Evolutionary conservation across 768 basidiomycete genomes (phyloP), one percentile per base, ranked within the genome.

Genomic region (Mycena galopus): DNA sequence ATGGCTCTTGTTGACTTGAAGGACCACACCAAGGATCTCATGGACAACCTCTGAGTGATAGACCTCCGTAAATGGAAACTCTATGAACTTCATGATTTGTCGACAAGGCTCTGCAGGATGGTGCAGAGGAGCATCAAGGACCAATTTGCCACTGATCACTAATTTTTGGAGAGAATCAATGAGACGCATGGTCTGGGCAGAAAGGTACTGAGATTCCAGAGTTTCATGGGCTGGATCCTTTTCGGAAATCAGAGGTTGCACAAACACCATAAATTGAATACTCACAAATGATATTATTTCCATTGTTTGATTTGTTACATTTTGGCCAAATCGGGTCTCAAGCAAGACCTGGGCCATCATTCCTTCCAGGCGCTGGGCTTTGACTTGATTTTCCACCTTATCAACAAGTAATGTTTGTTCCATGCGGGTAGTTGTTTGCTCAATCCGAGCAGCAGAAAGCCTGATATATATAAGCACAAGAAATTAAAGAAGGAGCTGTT

Each of bases 131-230:
- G n/a, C 8, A 10, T 56, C 7, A 9, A 56, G 55, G 17, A 32
- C 19, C 30, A 33, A 56, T 16, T 10, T 19, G 3, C 42, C 51
- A 17, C 12, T 19, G 14, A 23, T 61, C 12, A 8, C 19, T 25
- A 57, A 59, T 12, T 47, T 4, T 42, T 63, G 39, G 25, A 73
- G n/a, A n/a, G 55, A 42, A 35, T 64, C 32, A 19, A 65, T 55
- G 30, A 73, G 53, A 8, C 10, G 42, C 17, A 65, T 53, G 0
- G 59, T 51, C 39, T 69, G 67, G 4, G 27, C 47, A 4, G 72
- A 73, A 35, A 73, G 44, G 58, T 66, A 73, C 16, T 62, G 67
- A 7, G 29, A 69, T 37, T 69, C 73, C 1, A 73, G 50, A 11
- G 11, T 73, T 44, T 61, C 0, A 21, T 69, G 68, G 11, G 10